A percentile compares a stretch with the other conserved stretches of the same genome.
These are phyloP conservation scores for Trichophyton rubrum DNA, from an alignment of 2,329 filamentous ascomycete genomes.

Conservation along the genomic window DNA sequence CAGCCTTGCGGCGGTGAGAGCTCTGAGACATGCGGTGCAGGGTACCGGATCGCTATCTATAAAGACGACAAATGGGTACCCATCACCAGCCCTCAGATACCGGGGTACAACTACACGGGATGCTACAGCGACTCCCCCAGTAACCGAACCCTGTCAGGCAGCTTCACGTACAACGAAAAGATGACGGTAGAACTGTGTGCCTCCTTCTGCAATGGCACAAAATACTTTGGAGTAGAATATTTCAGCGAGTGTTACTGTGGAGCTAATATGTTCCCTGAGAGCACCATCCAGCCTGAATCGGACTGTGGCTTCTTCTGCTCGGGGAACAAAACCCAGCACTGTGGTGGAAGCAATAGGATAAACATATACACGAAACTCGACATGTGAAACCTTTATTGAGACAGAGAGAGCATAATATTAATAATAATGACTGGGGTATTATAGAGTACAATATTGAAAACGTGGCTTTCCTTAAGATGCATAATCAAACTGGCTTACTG, in stretches of 20 bases:
- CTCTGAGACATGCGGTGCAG: slow-evolving; percentile 8
- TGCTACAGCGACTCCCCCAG: slow-evolving; percentile 9
- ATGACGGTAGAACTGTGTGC: slow-evolving; percentile 11
- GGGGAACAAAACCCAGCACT: slow-evolving; percentile 10
- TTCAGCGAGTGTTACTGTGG: slow-evolving; percentile 12
- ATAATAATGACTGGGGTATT: too few species aligned
- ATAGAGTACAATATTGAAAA: neutral
- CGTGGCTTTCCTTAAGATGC: too few species aligned
- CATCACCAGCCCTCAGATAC: slow-evolving; percentile 7
- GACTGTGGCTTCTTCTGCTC: slow-evolving; percentile 11
- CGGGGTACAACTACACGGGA: slow-evolving; percentile 9
- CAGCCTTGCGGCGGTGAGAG: slow-evolving; percentile 9
- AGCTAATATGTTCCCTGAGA: slow-evolving; percentile 4
- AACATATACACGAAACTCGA: slow-evolving; percentile 6
- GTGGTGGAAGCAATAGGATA: slow-evolving; percentile 10
- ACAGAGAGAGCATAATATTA: too few species aligned
- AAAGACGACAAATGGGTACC: slow-evolving; percentile 9
- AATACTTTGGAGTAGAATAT: slow-evolving; percentile 11
- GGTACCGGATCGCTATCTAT: slow-evolving; percentile 9
- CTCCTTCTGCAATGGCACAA: slow-evolving; percentile 6
- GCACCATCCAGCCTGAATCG: slow-evolving; percentile 7
- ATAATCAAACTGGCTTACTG: neutral
- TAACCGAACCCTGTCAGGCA: slow-evolving; percentile 7
- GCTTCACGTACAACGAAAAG: slow-evolving; percentile 5
- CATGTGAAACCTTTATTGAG: too few species aligned